Evolutionary conservation across 371 early-diverging fungal species (phyloP), one percentile per base, ranked within the genome.

Genomic region (Rhizopus sp.): DNA sequence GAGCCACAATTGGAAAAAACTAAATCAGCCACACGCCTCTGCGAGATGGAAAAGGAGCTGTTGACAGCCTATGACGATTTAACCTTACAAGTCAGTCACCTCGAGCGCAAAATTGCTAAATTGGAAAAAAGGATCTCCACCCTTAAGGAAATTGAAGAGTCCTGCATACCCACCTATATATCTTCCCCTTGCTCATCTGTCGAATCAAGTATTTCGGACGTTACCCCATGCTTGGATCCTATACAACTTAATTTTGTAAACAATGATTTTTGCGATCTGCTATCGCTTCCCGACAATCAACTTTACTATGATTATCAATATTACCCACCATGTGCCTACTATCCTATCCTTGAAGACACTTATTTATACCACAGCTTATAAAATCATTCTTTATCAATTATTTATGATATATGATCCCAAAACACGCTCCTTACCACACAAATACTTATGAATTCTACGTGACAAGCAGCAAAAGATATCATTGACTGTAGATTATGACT

Each of bases 41-140:
- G 66, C 31, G 75, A 65, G 13, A 75, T 66, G 70, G 80, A 79
- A 66, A 70, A 64, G 45, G 80, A 79, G 32, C 68, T 79, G 15
- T 57, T 79, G 32, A 68, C 75, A 10, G 80, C 72, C 7, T 79
- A 79, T 48, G 80, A 74, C 51, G 80, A 79, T 47, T 57, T 79
- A 3, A 73, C 63, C 0, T 42, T 74, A 5, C 76, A 79, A 52
- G 72, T 75, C 30, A 66, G 23, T 39, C 80, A 79, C 40, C 53
- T 79, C 7, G 70, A 68, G 44, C 56, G 68, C 9, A 63, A 71
- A 33, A 69, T 79, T 13, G 50, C 13, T 13, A 72, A 72, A 45
- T 40, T 72, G 9, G 75, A 76, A 54, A 70, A 60, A 16, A 50
- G 62, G 4, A 52, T 71, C 5, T 16, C 41, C 6, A 50, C 53